Percentiles rank a stretch among this genome's conserved stretches.
These are phyloP conservation scores for Cryptococcus jaspeensis DNA, from an alignment of 1,284 basidiomycete species.

Conservation along the genomic window DNA sequence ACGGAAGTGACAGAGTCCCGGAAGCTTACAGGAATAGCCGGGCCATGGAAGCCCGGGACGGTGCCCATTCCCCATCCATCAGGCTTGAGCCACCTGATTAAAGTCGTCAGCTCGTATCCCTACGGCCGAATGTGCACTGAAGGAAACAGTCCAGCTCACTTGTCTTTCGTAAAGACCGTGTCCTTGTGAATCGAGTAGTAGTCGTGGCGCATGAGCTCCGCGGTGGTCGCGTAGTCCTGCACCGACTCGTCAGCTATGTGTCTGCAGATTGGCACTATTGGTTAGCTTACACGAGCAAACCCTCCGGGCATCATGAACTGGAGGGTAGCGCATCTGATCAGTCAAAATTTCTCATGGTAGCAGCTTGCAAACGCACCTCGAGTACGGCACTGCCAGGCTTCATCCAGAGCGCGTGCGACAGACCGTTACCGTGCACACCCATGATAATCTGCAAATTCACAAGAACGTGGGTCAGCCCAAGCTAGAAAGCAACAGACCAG, in stretches of 20 bases:
- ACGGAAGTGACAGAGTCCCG: too few relatives aligned
- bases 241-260: not conserved
- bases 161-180: too few relatives aligned
- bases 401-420: constrained; percentile 27
- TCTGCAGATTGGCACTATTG: not conserved
- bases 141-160: too few relatives aligned
- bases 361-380: constrained; percentile 14
- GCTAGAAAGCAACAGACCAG: not conserved
- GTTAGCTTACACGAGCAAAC: constrained; percentile 21
- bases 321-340: not conserved
- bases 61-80: too few relatives aligned
- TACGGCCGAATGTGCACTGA: too few relatives aligned
- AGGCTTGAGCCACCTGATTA: constrained; percentile 17
- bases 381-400: too few relatives aligned
- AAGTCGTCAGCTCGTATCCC: too few relatives aligned
- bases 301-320: constrained; percentile 20
- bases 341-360: not conserved
- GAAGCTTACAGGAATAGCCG: too few relatives aligned
- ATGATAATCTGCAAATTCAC: constrained; percentile 23
- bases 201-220: too few relatives aligned
- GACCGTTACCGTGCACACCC: constrained; percentile 23
- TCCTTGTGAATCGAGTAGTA: too few relatives aligned
- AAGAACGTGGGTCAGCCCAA: constrained; percentile 1
- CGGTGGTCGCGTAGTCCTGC: too few relatives aligned
- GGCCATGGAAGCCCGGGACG: too few relatives aligned